These are phyloP conservation scores for Cordyceps sp. DNA, from an alignment of 2,329 filamentous ascomycete genomes.

Conservation along the genomic window DNA sequence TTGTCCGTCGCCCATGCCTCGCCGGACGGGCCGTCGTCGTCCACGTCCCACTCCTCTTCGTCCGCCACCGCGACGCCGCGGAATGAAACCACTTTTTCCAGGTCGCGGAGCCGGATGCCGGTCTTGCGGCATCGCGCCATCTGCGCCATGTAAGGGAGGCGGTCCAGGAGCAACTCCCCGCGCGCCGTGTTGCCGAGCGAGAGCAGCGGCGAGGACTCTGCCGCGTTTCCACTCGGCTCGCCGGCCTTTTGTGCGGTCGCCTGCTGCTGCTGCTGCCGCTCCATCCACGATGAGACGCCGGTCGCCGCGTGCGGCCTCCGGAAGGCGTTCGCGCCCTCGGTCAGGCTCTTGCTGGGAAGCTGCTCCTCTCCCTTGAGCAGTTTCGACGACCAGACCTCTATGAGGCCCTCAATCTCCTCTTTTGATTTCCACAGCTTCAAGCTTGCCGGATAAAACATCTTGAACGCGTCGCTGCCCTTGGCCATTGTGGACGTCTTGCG, in stretches of 20 bases:
- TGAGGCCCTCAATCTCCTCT: conserved; percentile 62
- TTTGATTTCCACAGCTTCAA: conserved; percentile 68
- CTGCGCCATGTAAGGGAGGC: conserved; percentile 68
- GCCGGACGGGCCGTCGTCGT: conserved; percentile 22
- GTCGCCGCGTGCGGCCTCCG: conserved; percentile 20
- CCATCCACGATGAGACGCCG: conserved; percentile 16
- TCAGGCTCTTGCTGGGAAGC: conserved; percentile 19
- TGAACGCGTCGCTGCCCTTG: conserved; percentile 47
- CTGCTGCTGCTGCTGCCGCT: conserved; percentile 16
- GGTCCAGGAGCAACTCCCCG: conserved; percentile 64
- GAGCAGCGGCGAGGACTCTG: conserved; percentile 23
- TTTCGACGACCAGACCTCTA: conserved; percentile 52
- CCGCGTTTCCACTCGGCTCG: conserved; percentile 5
- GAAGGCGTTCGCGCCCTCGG: conserved; percentile 31
- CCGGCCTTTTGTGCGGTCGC: conserved; percentile 5
- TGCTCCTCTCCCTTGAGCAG: conserved; percentile 37
- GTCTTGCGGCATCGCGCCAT: conserved; percentile 34
- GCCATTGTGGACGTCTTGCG: conserved; percentile 31
- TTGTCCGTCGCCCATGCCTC: conserved; percentile 47
- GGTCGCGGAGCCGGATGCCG: conserved; percentile 29
- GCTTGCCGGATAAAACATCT: conserved; percentile 84
- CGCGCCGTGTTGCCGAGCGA: conserved; percentile 50
- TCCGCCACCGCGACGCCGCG: conserved; percentile 34
- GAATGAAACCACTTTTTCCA: conserved; percentile 55
- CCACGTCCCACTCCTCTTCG: conserved; percentile 26